Evolutionary conservation across 2,329 filamentous ascomycete genomes (phyloP).

Genomic region (Dendryphion nanum): DNA sequence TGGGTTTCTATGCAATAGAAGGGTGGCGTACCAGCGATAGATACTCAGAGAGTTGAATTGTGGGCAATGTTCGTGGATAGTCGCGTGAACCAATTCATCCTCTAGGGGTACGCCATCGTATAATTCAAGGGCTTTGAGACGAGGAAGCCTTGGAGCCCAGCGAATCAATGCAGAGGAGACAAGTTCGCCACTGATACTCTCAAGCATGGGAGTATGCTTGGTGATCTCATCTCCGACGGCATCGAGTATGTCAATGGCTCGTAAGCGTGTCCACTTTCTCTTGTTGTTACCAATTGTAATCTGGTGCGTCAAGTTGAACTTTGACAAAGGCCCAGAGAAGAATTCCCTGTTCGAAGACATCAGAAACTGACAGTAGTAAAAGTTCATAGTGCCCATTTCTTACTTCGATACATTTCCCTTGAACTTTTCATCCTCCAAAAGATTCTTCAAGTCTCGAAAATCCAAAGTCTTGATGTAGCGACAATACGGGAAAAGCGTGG

Average conservation of each 20-base stretch:
- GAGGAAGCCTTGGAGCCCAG: conserved; percentile 60
- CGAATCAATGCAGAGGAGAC: conserved; percentile 52
- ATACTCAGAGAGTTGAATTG: conserved; percentile 61
- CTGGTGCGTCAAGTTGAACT: conserved; percentile 40
- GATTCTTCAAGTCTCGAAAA: conserved; percentile 58
- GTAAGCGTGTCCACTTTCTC: conserved; percentile 17
- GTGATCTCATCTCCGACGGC: conserved; percentile 53
- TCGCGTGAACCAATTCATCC: conserved; percentile 51
- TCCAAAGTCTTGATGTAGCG: conserved; percentile 64
- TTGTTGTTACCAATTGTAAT: conserved; percentile 22
- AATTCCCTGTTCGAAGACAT: conserved; percentile 42
- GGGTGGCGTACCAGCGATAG: conserved; percentile 47
- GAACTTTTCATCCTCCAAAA: conserved; percentile 61
- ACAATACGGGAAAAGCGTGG: conserved; percentile 67
- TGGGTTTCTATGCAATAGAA: background rate
- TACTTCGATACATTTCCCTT: conserved; percentile 57
- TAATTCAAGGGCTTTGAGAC: conserved; percentile 59
- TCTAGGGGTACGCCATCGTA: conserved; percentile 61
- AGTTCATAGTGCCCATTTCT: conserved; percentile 21
- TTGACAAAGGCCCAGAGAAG: conserved; percentile 49
- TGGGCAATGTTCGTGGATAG: conserved; percentile 59
- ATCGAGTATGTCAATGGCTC: conserved; percentile 42
- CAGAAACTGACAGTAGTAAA: background rate
- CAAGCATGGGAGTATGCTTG: conserved; percentile 53
- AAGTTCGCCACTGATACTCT: conserved; percentile 57